Conservation (phyloP, 306 rosid genomes). For the Malus sieversii region DNA sequence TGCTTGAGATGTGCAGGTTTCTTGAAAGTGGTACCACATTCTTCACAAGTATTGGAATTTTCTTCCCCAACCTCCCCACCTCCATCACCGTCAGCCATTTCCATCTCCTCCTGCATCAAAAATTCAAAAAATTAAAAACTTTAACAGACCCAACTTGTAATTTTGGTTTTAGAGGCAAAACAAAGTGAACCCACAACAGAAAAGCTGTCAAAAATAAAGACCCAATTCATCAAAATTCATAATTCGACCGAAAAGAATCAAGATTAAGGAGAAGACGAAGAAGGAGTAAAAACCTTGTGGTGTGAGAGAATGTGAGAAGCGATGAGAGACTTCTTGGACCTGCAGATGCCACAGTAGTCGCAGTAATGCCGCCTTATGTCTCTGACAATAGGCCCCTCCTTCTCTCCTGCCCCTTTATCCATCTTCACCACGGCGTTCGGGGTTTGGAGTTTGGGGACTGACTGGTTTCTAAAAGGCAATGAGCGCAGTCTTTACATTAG, state of each 20-base stretch:
- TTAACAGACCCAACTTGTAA: neutral
- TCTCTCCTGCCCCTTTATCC: constrained; percentile 25
- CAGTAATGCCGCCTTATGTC: constrained; percentile 55
- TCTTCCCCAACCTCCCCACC: neutral
- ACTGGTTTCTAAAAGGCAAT: neutral
- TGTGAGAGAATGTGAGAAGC: constrained; percentile 43
- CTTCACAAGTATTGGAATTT: constrained; percentile 40
- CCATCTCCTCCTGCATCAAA: constrained; percentile 42
- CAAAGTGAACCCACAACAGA: neutral
- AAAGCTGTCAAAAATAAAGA: neutral
- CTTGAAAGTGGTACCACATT: constrained; percentile 59
- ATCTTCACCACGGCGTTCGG: neutral
- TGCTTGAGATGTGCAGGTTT: constrained; percentile 69
- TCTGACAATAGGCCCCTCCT: constrained; percentile 29
- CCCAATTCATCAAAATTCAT: neutral
- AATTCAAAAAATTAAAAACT: neutral
- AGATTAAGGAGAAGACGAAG: neutral
- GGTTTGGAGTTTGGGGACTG: neutral
- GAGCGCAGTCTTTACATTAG: neutral
- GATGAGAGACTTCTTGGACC: constrained; percentile 58
- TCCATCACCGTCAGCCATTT: constrained; percentile 19
- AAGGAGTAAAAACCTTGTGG: constrained; percentile 46
- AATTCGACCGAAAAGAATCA: no score
- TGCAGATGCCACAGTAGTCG: constrained; percentile 51
- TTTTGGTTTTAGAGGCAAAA: neutral